phyloP scores from a whole-genome alignment of 768 basidiomycete genomes.

The Pisolithus sp. region DNA sequence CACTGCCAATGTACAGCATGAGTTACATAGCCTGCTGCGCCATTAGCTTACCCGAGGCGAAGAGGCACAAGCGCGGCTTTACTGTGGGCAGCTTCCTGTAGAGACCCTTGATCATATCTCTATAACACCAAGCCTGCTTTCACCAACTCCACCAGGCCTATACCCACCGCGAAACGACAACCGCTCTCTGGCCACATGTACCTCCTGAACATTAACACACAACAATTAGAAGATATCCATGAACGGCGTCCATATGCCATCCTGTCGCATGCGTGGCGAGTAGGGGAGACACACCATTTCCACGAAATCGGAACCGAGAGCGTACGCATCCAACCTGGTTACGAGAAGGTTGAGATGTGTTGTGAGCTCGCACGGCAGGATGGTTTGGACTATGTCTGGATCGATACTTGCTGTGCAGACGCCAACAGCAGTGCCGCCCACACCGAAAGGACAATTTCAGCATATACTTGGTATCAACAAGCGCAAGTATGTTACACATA shows the following conservation, averaged over 20 bases:
- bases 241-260: conserved; percentile 5
- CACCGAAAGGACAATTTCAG: conserved; percentile 9
- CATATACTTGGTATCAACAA: conserved; percentile 13
- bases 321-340: conserved; percentile 1
- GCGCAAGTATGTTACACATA: conserved; percentile 12
- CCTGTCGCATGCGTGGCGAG: conserved; percentile 7
- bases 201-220: conserved; percentile 1
- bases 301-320: neutral
- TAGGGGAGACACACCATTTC: conserved; percentile 1
- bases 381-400: conserved; percentile 9
- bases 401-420: conserved; percentile 13
- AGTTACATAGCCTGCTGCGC: too few relatives aligned
- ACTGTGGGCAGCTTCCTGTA: too few relatives aligned
- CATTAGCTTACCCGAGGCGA: too few relatives aligned
- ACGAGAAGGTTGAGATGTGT: conserved; percentile 1
- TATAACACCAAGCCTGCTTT: neutral
- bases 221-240: conserved; percentile 1
- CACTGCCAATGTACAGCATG: too few relatives aligned
- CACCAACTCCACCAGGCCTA: neutral
- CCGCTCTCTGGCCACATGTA: neutral
- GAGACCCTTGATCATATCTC: too few relatives aligned
- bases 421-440: conserved; percentile 11
- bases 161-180: neutral
- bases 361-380: conserved; percentile 2
- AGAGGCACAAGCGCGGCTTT: too few relatives aligned